These are phyloP conservation scores for Austropuccinia psidii DNA, from an alignment of 1,284 basidiomycete species.

Conservation along the genomic window DNA sequence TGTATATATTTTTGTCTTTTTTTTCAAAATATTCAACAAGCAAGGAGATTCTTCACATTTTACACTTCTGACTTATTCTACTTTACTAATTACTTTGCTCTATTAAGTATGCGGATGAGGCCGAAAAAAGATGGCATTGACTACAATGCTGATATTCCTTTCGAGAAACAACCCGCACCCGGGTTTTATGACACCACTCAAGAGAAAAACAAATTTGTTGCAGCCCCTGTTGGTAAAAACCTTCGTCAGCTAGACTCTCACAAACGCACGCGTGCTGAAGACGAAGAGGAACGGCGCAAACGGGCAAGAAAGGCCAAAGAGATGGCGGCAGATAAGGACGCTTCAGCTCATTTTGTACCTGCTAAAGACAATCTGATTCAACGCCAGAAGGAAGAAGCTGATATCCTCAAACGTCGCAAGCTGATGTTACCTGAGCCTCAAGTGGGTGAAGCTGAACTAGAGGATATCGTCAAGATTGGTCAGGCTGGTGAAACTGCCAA, in stretches of 20 bases:
- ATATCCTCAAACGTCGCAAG: slow-evolving; percentile 78
- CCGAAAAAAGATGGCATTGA: slow-evolving; percentile 97
- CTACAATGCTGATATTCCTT: slow-evolving; percentile 98
- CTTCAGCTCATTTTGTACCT: slow-evolving; percentile 74
- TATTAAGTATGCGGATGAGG: slow-evolving; percentile 58
- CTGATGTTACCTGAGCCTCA: slow-evolving; percentile 81
- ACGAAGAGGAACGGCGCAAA: slow-evolving; percentile 75
- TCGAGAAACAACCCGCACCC: slow-evolving; percentile 88
- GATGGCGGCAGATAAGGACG: slow-evolving; percentile 53
- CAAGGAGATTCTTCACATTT: not conserved
- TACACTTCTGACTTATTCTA: not conserved
- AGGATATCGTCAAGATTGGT: slow-evolving; percentile 98
- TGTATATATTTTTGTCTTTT: slow-evolving; percentile 52
- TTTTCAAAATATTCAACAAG: not conserved
- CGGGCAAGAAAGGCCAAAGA: slow-evolving; percentile 62
- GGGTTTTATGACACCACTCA: slow-evolving; percentile 97
- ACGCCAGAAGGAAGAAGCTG: slow-evolving; percentile 92
- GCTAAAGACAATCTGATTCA: slow-evolving; percentile 94
- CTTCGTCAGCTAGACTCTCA: slow-evolving; percentile 72
- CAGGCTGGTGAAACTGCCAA: slow-evolving; percentile 82
- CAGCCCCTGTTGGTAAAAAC: slow-evolving; percentile 84
- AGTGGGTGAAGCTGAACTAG: slow-evolving; percentile 89
- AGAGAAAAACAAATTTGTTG: slow-evolving; percentile 78
- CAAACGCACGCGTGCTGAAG: slow-evolving; percentile 84
- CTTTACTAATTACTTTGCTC: not conserved